These are phyloP conservation scores for Thraustochytrium striatum DNA, from an alignment of 352 stramenopile species.

Conservation along the genomic window DNA sequence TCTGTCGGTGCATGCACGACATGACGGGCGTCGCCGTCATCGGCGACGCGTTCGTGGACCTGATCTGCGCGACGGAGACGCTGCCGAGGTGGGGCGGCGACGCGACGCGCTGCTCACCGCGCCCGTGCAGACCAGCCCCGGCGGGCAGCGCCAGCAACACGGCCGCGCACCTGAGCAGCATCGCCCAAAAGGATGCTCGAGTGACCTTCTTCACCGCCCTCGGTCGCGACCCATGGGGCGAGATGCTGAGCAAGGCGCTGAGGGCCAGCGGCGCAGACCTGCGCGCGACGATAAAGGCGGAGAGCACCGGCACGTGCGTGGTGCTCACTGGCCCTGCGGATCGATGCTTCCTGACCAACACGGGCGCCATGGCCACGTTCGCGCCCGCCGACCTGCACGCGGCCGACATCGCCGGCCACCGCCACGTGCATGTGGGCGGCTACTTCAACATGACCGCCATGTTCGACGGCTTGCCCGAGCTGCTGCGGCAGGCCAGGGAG, in stretches of 20 bases:
- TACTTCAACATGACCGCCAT: slow-evolving; percentile 17
- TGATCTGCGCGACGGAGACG: slow-evolving; percentile 66
- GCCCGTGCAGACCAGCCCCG: slow-evolving; percentile 69
- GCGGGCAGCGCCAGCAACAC: slow-evolving; percentile 75
- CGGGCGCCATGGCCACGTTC: not conserved
- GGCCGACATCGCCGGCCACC: not conserved
- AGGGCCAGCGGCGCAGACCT: not conserved
- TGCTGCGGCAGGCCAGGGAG: slow-evolving; percentile 63
- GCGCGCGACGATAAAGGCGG: slow-evolving; percentile 44
- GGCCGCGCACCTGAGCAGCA: slow-evolving; percentile 67
- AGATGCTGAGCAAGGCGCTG: slow-evolving; percentile 18
- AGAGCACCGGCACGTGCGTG: slow-evolving; percentile 22
- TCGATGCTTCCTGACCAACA: slow-evolving; percentile 69
- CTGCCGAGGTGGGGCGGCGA: slow-evolving; percentile 72
- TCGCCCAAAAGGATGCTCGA: slow-evolving; percentile 47
- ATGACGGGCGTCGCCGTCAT: slow-evolving; percentile 59
- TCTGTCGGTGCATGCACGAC: too few species aligned
- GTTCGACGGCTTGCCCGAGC: slow-evolving; percentile 53
- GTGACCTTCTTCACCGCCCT: slow-evolving; percentile 66
- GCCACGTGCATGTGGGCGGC: slow-evolving; percentile 64
- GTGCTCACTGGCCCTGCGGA: slow-evolving; percentile 55
- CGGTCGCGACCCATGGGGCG: slow-evolving; percentile 52
- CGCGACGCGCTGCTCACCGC: slow-evolving; percentile 65
- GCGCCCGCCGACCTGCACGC: not conserved
- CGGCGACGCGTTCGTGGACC: slow-evolving; percentile 69